These are phyloP conservation scores for Asterochloris erici DNA, from an alignment of 139 green algal genomes.

Conservation along the genomic window DNA sequence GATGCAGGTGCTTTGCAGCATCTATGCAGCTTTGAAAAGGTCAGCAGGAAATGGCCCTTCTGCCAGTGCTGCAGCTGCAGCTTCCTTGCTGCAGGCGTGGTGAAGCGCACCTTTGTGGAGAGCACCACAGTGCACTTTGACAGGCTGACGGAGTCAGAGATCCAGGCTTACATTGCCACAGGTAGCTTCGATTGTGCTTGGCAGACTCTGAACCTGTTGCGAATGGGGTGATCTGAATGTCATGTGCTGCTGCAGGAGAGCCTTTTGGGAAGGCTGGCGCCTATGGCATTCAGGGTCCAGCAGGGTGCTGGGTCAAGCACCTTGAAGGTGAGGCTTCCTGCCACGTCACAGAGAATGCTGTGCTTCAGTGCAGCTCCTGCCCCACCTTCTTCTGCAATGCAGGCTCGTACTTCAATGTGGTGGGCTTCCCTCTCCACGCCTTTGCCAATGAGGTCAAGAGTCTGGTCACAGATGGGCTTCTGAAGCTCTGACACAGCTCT, in stretches of 20 bases:
- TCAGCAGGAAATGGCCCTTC: too few species aligned
- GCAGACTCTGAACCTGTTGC: neutral
- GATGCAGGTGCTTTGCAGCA: too few species aligned
- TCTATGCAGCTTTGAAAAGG: too few species aligned
- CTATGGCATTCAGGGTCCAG: slow-evolving; percentile 77
- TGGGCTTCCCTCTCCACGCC: slow-evolving; percentile 68
- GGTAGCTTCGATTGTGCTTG: slow-evolving; percentile 13
- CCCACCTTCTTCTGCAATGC: too few species aligned
- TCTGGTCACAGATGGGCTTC: neutral
- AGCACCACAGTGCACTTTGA: slow-evolving; percentile 81
- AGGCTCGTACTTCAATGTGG: slow-evolving; percentile 82
- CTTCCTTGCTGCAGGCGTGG: too few species aligned
- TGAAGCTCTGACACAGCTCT: too few species aligned
- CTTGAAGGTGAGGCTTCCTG: slow-evolving; percentile 58
- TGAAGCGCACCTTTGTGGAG: too few species aligned
- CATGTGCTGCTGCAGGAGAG: slow-evolving; percentile 45
- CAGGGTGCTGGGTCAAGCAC: slow-evolving; percentile 66
- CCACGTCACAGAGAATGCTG: too few species aligned
- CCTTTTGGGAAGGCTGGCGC: slow-evolving; percentile 76
- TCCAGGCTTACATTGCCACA: slow-evolving; percentile 71
- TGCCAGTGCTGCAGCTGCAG: too few species aligned
- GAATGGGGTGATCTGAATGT: neutral
- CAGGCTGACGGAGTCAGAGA: slow-evolving; percentile 43
- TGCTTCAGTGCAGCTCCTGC: too few species aligned
- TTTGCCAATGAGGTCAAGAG: neutral